A percentile compares a stretch with the other conserved stretches of the same genome.
Evolutionary conservation across 768 basidiomycete genomes (phyloP).

Genomic region (Pleurotus pulmonarius): DNA sequence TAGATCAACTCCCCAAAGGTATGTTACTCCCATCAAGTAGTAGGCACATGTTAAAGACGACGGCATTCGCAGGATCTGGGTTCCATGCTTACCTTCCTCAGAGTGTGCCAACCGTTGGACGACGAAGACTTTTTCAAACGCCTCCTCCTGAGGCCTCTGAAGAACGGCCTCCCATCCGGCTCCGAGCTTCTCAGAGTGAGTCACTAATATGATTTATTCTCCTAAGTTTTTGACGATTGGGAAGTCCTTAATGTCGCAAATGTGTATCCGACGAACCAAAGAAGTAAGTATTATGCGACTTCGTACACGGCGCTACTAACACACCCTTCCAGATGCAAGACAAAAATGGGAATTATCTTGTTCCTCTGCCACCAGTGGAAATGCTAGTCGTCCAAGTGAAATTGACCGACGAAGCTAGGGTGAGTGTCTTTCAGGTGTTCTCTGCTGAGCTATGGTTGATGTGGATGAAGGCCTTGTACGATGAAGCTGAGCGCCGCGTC

Average conservation of each 20-base stretch:
- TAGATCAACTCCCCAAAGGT: slow-evolving; percentile 81
- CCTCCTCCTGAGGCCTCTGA: slow-evolving; percentile 73
- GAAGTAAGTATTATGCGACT: slow-evolving; percentile 41
- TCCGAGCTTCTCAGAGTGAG: slow-evolving; percentile 67
- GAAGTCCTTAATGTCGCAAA: slow-evolving; percentile 73
- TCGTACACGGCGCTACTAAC: neutral
- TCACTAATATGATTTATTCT: slow-evolving; percentile 3
- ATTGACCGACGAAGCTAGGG: slow-evolving; percentile 61
- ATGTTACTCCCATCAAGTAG: slow-evolving; percentile 1
- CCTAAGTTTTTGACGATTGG: slow-evolving; percentile 7
- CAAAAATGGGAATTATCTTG: slow-evolving; percentile 62
- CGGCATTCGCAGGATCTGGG: slow-evolving; percentile 68
- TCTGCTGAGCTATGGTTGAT: slow-evolving; percentile 2
- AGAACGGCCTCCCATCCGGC: slow-evolving; percentile 62
- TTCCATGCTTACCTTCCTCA: slow-evolving; percentile 78
- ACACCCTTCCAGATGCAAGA: slow-evolving; percentile 71
- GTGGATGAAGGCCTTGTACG: slow-evolving; percentile 52
- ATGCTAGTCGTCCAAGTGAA: slow-evolving; percentile 71
- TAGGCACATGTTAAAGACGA: too few relatives aligned
- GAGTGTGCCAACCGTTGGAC: slow-evolving; percentile 83
- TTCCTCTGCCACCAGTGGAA: slow-evolving; percentile 82
- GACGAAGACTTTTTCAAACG: slow-evolving; percentile 80
- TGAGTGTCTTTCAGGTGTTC: slow-evolving; percentile 24
- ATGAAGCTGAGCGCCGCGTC: slow-evolving; percentile 62
- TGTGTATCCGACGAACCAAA: slow-evolving; percentile 81